Evolutionary conservation across 2,329 filamentous ascomycete genomes (phyloP), one percentile per base, ranked within the genome.

Genomic region (Aschersonia sp.): DNA sequence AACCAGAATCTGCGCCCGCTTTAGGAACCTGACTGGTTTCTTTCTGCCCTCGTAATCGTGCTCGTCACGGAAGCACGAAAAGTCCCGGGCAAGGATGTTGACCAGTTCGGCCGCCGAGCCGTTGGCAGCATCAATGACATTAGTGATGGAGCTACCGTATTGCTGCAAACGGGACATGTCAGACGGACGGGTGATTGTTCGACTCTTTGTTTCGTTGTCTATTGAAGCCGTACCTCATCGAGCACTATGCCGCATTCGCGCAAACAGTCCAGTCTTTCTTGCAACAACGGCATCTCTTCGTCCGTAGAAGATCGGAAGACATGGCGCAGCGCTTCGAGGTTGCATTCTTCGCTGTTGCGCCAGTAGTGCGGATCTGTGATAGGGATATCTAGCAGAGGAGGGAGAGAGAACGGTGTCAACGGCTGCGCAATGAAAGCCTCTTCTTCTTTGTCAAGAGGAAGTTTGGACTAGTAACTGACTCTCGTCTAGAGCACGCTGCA

Each of bases 1-100:
- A 2, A 94, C 89, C 22, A 97, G 76, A 50, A 98, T 98, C 65
- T 98, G 92, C 2, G 92, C 89, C 9, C 94, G 81, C 67, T 98
- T 98, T 60, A 95, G 79, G 52, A 98, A 76, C 11, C 87, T 83
- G 2, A 98, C 81, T 6, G 70, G 74, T 52, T 73, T 74, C 48
- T 73, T 75, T 43, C 81, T 80, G 8, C 81, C 81, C 47, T 90
- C 81, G 59, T 88, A 95, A 4, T 60, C 65, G 48, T 81, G 77
- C 59, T 89, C 84, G 58, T 98, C 92, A 29, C 83, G 74, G 67
- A 98, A 95, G 65, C 86, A 94, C 30, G 76, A 63, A 59, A 98
- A 95, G 58, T 88, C 78, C 43, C 80, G 73, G 4, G 86, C 87
- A 0, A 98, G 72, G 0, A 94, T 66, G 61, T 97, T 95, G 49